Conservation (phyloP, 495 filamentous ascomycete genomes). For the Penicillium cataractarum region DNA sequence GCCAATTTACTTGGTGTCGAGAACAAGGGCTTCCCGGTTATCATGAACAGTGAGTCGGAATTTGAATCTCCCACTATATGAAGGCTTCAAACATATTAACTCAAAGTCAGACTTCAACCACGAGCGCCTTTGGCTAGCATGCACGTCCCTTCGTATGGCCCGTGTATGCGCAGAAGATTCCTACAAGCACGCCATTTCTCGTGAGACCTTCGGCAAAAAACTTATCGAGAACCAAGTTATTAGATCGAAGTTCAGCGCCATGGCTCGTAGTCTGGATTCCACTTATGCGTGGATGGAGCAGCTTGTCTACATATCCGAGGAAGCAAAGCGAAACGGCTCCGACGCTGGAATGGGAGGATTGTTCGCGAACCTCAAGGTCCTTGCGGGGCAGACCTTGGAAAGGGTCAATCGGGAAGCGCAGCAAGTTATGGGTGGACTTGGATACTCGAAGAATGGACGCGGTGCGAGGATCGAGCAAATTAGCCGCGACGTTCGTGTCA, state of each 20-base stretch:
- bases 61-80: not conserved
- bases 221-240: constrained; percentile 45
- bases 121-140: constrained; percentile 43
- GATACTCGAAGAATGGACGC: constrained; percentile 47
- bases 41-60: constrained; percentile 40
- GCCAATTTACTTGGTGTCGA: constrained; percentile 39
- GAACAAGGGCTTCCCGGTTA: constrained; percentile 45
- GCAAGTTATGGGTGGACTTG: constrained; percentile 57
- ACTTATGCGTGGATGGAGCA: constrained; percentile 45
- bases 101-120: constrained; percentile 40
- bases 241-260: constrained; percentile 39
- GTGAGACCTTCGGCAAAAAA: constrained; percentile 47
- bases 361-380: constrained; percentile 47
- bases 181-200: constrained; percentile 40
- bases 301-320: constrained; percentile 38
- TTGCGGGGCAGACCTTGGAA: constrained; percentile 52
- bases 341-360: constrained; percentile 40
- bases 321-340: constrained; percentile 20
- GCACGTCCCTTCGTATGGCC: constrained; percentile 37
- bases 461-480: constrained; percentile 54
- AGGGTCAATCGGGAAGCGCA: constrained; percentile 54
- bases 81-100: not conserved
- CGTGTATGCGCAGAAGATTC: constrained; percentile 44
- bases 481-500: constrained; percentile 52
- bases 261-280: constrained; percentile 43